Conservation (phyloP, 139 green algal genomes). For the Pleodorina starrii region DNA sequence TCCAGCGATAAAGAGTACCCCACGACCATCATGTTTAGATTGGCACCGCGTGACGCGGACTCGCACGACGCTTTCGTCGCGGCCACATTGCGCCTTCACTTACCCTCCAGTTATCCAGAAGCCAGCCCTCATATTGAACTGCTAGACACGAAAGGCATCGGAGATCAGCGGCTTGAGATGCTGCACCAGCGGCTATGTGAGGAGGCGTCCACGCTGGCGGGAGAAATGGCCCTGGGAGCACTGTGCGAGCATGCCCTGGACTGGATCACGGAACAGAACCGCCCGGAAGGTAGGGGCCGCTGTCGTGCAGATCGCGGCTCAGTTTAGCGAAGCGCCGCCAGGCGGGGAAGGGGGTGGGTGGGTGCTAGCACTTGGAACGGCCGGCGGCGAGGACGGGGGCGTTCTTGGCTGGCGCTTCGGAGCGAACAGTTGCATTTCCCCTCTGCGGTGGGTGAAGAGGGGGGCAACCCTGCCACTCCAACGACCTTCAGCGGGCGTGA, state of each 20-base stretch:
- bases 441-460: too few species aligned
- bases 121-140: not conserved
- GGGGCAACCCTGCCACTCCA: too few species aligned
- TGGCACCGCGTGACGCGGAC: not conserved
- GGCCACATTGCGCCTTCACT: not conserved
- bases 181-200: not conserved
- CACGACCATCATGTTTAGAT: not conserved
- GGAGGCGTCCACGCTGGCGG: constrained; percentile 1
- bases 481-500: too few species aligned
- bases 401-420: too few species aligned
- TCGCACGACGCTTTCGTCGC: not conserved
- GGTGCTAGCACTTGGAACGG: too few species aligned
- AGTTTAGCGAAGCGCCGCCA: too few species aligned
- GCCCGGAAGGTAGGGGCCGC: constrained; percentile 4
- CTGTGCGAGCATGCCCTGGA: constrained; percentile 36
- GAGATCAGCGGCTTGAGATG: not conserved
- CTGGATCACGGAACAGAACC: constrained; percentile 32
- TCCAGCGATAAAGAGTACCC: not conserved
- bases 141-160: constrained; percentile 12
- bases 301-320: too few species aligned
- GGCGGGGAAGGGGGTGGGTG: too few species aligned
- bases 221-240: constrained; percentile 5
- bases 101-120: not conserved
- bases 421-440: too few species aligned
- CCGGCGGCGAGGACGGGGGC: too few species aligned